These are phyloP conservation scores for Citrullus colocynthis DNA, from an alignment of 306 rosid species.

Conservation along the genomic window DNA sequence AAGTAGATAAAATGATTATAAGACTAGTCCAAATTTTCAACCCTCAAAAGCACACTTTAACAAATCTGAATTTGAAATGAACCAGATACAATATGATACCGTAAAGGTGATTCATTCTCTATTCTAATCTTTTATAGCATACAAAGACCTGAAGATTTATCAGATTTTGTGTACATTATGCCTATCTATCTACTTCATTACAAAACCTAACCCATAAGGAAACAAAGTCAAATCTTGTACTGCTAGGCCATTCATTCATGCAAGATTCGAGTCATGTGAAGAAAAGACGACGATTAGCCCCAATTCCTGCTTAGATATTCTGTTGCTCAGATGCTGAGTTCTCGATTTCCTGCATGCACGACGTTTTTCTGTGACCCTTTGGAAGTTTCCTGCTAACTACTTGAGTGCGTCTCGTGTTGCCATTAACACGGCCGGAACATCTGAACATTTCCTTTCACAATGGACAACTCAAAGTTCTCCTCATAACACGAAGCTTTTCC, in stretches of 20 bases:
- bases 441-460: slow-evolving; percentile 20
- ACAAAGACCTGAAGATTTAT: neutral
- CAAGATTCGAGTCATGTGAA: neutral
- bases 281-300: neutral
- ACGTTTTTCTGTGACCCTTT: neutral
- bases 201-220: neutral
- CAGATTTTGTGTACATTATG: neutral
- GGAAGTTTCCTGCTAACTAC: neutral
- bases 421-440: neutral
- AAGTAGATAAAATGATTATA: neutral
- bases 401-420: neutral
- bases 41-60: neutral
- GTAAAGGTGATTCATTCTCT: neutral
- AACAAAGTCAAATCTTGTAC: neutral
- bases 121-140: neutral
- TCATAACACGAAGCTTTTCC: slow-evolving; percentile 41
- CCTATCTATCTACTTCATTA: neutral
- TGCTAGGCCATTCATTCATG: neutral
- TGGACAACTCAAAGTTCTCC: slow-evolving; percentile 52
- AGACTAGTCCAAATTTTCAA: neutral
- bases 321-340: neutral
- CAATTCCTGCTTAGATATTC: neutral
- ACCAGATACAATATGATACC: neutral
- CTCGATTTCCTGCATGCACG: neutral
- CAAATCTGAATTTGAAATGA: neutral